These are phyloP conservation scores for Lippia alba DNA, from an alignment of 305 asterid species.

Conservation along the genomic window DNA sequence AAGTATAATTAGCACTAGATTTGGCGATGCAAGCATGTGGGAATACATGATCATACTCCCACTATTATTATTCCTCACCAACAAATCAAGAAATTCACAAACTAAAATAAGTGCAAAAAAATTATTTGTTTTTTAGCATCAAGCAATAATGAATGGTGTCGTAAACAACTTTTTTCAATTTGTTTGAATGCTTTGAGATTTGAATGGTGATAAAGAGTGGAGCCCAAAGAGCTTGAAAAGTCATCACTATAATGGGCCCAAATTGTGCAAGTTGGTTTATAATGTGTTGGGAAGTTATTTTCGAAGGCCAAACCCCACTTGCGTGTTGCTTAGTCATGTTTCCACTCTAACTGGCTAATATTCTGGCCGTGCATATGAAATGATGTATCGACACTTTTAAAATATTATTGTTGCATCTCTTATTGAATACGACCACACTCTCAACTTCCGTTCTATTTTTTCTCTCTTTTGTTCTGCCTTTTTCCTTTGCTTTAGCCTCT, in stretches of 20 bases:
- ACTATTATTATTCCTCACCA: not conserved
- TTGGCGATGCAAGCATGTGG: conserved; percentile 10
- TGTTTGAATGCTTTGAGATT: not conserved
- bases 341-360: not conserved
- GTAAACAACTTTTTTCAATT: too few species aligned
- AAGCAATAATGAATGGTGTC: too few species aligned
- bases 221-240: not conserved
- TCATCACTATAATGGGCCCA: not conserved
- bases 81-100: not conserved
- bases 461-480: too few species aligned
- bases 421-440: too few species aligned
- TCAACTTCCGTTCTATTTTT: too few species aligned
- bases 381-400: too few species aligned
- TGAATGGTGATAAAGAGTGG: not conserved
- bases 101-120: not conserved
- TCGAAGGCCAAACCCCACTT: conserved; percentile 2
- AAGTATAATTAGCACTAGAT: conserved; percentile 10
- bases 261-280: not conserved
- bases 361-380: too few species aligned
- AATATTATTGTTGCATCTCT: too few species aligned
- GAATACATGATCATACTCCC: not conserved
- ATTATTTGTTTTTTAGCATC: too few species aligned
- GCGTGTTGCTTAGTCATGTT: conserved; percentile 1
- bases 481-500: too few species aligned
- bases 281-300: conserved; percentile 6